These are phyloP conservation scores for Aotearoamyces nothofagi DNA, from an alignment of 2,329 filamentous ascomycete species.

Conservation along the genomic window DNA sequence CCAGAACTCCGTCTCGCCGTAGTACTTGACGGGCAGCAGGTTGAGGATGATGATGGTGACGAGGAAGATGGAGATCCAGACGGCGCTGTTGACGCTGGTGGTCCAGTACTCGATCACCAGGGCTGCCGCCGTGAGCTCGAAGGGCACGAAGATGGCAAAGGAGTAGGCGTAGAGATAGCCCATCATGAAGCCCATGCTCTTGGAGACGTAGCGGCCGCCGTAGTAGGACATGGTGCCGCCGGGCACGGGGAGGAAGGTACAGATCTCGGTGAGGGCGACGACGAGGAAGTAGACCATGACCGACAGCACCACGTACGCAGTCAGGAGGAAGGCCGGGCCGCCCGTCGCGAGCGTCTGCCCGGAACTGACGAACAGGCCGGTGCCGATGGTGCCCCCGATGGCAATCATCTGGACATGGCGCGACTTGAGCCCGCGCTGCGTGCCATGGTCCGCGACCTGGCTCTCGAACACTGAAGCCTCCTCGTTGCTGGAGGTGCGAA, in stretches of 20 bases:
- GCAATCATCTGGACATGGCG: slow-evolving; percentile 96
- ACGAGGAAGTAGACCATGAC: slow-evolving; percentile 83
- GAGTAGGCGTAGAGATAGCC: too few relatives aligned
- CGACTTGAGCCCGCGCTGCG: slow-evolving; percentile 42
- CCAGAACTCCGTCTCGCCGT: slow-evolving; percentile 47
- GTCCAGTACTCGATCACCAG: slow-evolving; percentile 46
- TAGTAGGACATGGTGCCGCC: slow-evolving; percentile 36
- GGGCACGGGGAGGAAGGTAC: slow-evolving; percentile 82
- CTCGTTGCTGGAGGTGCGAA: too few relatives aligned
- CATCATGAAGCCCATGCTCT: too few relatives aligned
- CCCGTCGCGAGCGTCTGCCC: slow-evolving; percentile 57
- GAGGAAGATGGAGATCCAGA: slow-evolving; percentile 45
- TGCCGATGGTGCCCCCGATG: slow-evolving; percentile 84
- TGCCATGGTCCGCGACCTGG: too few relatives aligned
- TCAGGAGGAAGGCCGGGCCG: slow-evolving; percentile 62
- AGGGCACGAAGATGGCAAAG: slow-evolving; percentile 33
- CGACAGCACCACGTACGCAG: slow-evolving; percentile 69
- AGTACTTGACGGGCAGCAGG: slow-evolving; percentile 38
- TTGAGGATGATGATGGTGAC: slow-evolving; percentile 38
- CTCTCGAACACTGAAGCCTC: too few relatives aligned
- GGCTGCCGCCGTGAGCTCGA: slow-evolving; percentile 43
- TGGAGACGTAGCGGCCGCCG: background rate
- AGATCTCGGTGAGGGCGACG: slow-evolving; percentile 82
- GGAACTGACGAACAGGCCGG: slow-evolving; percentile 76
- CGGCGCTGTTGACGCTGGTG: slow-evolving; percentile 38